Percentiles rank a stretch among this genome's conserved stretches.
These are phyloP conservation scores for Gnomoniopsis sp. DNA, from an alignment of 2,329 filamentous ascomycete genomes.

Conservation along the genomic window DNA sequence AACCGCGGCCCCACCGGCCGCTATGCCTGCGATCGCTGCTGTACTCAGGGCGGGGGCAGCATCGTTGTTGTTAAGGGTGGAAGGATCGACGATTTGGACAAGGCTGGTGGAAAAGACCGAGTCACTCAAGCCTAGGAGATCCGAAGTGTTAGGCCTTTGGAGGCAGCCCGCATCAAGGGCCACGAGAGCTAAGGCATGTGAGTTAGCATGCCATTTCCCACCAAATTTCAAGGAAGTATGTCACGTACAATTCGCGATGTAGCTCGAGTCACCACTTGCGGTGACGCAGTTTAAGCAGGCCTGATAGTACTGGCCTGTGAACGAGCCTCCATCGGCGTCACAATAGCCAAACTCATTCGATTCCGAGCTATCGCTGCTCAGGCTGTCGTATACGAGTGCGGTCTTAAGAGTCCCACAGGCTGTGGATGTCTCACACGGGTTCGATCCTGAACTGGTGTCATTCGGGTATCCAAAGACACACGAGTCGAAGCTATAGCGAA, in stretches of 20 bases:
- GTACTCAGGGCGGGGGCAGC: slow-evolving; percentile 2
- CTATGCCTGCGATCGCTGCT: slow-evolving; percentile 40
- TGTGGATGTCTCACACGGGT: slow-evolving; percentile 47
- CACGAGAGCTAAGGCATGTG: slow-evolving; percentile 38
- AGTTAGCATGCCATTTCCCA: background rate
- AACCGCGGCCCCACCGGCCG: slow-evolving; percentile 34
- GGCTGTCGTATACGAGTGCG: slow-evolving; percentile 37
- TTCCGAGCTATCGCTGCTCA: background rate
- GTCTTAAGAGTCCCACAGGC: slow-evolving; percentile 45
- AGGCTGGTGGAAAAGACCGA: slow-evolving; percentile 40
- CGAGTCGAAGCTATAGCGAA: slow-evolving; percentile 49
- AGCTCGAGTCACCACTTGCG: slow-evolving; percentile 37
- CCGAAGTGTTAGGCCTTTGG: slow-evolving; percentile 39
- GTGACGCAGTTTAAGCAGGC: slow-evolving; percentile 45
- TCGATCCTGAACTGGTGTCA: slow-evolving; percentile 39
- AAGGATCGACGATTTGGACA: slow-evolving; percentile 19
- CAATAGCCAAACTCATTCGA: slow-evolving; percentile 12
- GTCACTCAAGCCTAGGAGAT: slow-evolving; percentile 37
- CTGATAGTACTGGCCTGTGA: slow-evolving; percentile 31
- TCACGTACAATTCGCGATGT: slow-evolving; percentile 49
- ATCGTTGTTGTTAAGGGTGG: background rate
- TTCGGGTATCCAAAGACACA: slow-evolving; percentile 53
- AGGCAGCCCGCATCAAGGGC: slow-evolving; percentile 50
- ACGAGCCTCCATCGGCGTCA: slow-evolving; percentile 33
- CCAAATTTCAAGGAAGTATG: no score